These are phyloP conservation scores for Lyophyllum semitale DNA, from an alignment of 768 basidiomycete species.

Conservation along the genomic window DNA sequence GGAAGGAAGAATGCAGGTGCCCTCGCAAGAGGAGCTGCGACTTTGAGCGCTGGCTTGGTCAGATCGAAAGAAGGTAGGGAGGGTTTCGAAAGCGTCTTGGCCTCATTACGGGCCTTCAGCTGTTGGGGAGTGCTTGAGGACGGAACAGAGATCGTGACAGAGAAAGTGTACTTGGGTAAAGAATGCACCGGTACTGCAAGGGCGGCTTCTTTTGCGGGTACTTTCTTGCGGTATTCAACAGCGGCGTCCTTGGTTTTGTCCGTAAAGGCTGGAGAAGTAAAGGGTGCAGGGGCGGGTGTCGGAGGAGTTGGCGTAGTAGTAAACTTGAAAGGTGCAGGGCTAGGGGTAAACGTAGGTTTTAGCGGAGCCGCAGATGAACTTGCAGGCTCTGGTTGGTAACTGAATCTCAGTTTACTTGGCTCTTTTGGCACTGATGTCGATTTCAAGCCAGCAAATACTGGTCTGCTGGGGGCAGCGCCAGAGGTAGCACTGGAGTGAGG, in stretches of 20 bases:
- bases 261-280: not conserved
- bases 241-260: not conserved
- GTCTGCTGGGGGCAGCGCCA: conserved; percentile 17
- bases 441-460: conserved; percentile 39
- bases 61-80: conserved; percentile 52
- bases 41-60: not conserved
- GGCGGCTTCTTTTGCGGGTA: conserved; percentile 29
- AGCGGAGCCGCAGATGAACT: conserved; percentile 20
- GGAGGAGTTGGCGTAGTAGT: not conserved
- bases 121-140: conserved; percentile 23
- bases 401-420: conserved; percentile 77
- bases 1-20: not conserved
- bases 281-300: not conserved
- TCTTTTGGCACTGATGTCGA: conserved; percentile 64
- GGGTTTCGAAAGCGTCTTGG: conserved; percentile 35
- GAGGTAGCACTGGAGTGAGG: conserved; percentile 9
- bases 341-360: not conserved
- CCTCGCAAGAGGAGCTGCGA: not conserved
- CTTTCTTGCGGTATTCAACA: not conserved
- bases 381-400: conserved; percentile 57
- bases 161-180: conserved; percentile 40
- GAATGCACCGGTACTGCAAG: conserved; percentile 26
- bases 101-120: conserved; percentile 34
- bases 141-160: conserved; percentile 23
- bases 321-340: not conserved